Base-by-base conservation (phyloP, 306 rosid genomes). In the Prunus padus region DNA sequence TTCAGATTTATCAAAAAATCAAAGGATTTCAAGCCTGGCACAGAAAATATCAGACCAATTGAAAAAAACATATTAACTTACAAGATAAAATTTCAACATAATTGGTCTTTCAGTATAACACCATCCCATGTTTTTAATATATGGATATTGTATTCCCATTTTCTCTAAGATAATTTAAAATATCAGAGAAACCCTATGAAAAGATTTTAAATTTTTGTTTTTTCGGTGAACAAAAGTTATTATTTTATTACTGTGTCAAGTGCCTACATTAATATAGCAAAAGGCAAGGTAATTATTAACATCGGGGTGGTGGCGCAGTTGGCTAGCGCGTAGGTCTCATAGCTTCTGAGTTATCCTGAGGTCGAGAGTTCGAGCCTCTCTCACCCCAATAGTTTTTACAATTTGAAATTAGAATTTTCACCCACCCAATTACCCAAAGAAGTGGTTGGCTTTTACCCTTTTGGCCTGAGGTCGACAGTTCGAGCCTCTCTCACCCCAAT, bases 261-360 rank as follows among this genome's bases (percentile, higher is more conserved):
- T 0, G 42, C 0, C 0, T 37, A 6, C 1, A 2, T 37, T 37
- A 37, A 37, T 37, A 6, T 37, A 37, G 1, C 5, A 1, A 37
- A 1, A 6, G 42, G 1, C 42, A 37, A 51, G 16, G 22, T 4
- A 16, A 0, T 3, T 15, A 16, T 1, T 6, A 23, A 4, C 10
- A 45, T 20, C 0, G 78, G 86, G 86, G 86, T 52, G 86, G 86
- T 85, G 89, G 84, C 82, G 84, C 82, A 82, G 84, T 82, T 79
- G 86, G 86, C 82, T 85, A 85, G 84, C 74, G 86, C 82, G 86
- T 76, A 82, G 80, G 82, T 82, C 86, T 79, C 78, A 76, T 85
- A 82, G 86, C 57, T 72, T 14, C 2, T 42, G 45, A 25, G 67
- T 57, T 1, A 57, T 72, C 67, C 67, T 73, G 68, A 85, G 82